Percentiles rank a stretch among this genome's conserved stretches.
Conservation (phyloP, 164 flowering plant genomes). For the Liquidambar formosana region DNA sequence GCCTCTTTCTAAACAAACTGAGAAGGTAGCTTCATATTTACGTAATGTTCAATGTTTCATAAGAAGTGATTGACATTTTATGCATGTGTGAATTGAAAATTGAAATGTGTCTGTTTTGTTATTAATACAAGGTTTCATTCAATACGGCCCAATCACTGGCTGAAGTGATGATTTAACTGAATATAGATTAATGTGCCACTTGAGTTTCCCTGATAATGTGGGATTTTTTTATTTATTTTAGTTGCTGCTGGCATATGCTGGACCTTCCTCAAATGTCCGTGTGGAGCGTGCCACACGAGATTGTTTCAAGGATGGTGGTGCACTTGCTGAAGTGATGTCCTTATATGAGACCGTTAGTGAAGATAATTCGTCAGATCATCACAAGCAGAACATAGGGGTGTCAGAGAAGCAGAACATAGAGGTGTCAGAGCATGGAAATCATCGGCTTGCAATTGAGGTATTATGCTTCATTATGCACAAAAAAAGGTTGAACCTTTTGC, state of each 20-base stretch:
- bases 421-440: constrained; percentile 10
- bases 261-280: constrained; percentile 80
- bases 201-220: background rate
- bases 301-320: constrained; percentile 71
- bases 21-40: constrained; percentile 53
- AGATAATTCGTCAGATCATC: constrained; percentile 17
- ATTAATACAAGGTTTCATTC: constrained; percentile 2
- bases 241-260: constrained; percentile 81
- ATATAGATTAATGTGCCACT: too few species aligned
- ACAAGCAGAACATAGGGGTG: constrained; percentile 13
- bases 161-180: too few species aligned
- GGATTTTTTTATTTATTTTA: constrained; percentile 21
- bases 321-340: constrained; percentile 78
- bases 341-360: constrained; percentile 49
- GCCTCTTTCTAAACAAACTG: constrained; percentile 75
- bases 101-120: too few species aligned
- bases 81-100: background rate
- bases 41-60: background rate
- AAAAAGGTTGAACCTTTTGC: background rate
- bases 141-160: background rate
- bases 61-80: background rate
- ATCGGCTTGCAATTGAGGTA: constrained; percentile 42
- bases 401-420: constrained; percentile 9
- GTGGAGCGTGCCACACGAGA: constrained; percentile 72
- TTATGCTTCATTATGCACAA: background rate